Evolutionary conservation across 768 basidiomycete species (phyloP).

Genomic region (Suillus plorans): DNA sequence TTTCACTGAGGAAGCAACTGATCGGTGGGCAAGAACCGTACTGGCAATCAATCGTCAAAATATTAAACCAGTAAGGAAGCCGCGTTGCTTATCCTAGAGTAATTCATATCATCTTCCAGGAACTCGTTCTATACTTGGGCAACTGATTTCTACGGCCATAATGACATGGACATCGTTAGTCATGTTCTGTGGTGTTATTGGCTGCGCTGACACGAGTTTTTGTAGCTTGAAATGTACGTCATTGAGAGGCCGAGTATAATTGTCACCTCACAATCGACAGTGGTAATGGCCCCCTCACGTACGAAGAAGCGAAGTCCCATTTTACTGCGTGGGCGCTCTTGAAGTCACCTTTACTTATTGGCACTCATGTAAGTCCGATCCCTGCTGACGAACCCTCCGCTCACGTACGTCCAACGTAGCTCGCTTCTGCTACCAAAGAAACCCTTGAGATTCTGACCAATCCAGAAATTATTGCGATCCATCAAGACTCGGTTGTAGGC

Average conservation of each 20-base stretch:
- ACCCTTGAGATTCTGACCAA: conserved; percentile 60
- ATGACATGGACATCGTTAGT: conserved; percentile 67
- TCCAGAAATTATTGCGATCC: conserved; percentile 63
- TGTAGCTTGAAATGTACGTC: conserved; percentile 57
- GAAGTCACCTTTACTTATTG: conserved; percentile 67
- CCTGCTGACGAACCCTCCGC: neutral
- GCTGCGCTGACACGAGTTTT: conserved; percentile 3
- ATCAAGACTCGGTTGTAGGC: conserved; percentile 65
- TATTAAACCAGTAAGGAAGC: conserved; percentile 51
- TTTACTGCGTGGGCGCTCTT: conserved; percentile 74
- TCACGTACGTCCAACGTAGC: conserved; percentile 27
- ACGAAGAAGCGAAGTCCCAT: conserved; percentile 66
- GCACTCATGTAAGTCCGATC: conserved; percentile 47
- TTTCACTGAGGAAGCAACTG: neutral
- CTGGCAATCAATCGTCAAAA: conserved; percentile 51
- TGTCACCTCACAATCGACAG: conserved; percentile 30
- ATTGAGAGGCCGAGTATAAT: neutral
- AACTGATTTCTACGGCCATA: conserved; percentile 66
- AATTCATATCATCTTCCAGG: conserved; percentile 30
- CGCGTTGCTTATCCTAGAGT: neutral
- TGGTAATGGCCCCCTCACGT: conserved; percentile 61
- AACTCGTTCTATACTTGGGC: conserved; percentile 66
- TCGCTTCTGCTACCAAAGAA: conserved; percentile 49
- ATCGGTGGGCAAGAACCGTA: conserved; percentile 31
- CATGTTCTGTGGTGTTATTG: conserved; percentile 10